Conservation (phyloP, 2,329 filamentous ascomycete species). For the Neurospora crassa region DNA sequence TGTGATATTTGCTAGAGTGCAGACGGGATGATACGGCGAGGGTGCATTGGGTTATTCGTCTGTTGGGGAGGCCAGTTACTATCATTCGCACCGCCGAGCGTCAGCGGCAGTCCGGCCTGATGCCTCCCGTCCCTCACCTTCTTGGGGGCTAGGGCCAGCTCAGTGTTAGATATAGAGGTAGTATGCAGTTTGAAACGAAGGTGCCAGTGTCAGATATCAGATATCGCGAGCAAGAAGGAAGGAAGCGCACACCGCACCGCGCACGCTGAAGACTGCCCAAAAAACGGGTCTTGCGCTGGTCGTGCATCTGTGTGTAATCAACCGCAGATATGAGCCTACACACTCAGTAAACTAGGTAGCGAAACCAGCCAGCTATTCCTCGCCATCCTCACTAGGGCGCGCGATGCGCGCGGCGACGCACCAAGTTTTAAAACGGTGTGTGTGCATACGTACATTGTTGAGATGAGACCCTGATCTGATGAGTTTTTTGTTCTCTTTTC, state of each 20-base stretch:
- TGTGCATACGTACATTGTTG: neutral
- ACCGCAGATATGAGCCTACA: neutral
- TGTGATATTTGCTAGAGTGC: neutral
- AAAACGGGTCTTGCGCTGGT: neutral
- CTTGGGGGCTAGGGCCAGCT: neutral
- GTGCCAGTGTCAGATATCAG: neutral
- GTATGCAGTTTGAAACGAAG: neutral
- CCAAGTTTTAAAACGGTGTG: neutral
- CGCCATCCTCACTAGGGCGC: neutral
- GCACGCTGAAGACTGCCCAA: neutral
- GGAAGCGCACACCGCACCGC: neutral
- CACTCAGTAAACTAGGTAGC: neutral
- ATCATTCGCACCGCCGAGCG: neutral
- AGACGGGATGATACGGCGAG: neutral
- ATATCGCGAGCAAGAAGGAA: neutral
- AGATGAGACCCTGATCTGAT: neutral
- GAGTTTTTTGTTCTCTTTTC: neutral
- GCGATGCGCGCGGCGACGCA: neutral
- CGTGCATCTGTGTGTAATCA: neutral
- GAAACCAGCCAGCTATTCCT: neutral
- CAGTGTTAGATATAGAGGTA: neutral
- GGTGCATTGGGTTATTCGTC: neutral
- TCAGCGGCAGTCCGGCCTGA: neutral
- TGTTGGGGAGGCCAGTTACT: neutral
- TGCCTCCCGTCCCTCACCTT: neutral